These are phyloP conservation scores for Echinosophora koreensis DNA, from an alignment of 306 rosid genomes.

Conservation along the genomic window DNA sequence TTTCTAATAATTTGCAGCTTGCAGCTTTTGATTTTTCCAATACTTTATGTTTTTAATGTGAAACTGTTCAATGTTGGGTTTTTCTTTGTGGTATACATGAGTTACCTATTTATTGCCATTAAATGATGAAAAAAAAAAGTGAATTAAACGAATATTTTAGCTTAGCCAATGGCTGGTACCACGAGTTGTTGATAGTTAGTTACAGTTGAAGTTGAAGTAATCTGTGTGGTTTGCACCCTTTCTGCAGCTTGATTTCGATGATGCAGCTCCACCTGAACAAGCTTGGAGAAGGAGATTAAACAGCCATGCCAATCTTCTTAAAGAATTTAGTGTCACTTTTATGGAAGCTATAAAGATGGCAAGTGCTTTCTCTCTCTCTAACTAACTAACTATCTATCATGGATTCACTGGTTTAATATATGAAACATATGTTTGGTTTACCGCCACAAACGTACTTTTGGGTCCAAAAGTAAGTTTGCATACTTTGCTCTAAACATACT, in stretches of 20 bases:
- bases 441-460: no score
- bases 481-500: no score
- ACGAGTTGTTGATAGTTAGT: neutral
- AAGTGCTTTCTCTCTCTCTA: conserved; percentile 47
- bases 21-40: neutral
- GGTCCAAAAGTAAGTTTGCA: no score
- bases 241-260: conserved; percentile 87
- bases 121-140: neutral
- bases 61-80: conserved; percentile 23
- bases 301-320: conserved; percentile 92
- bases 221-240: conserved; percentile 32
- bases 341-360: conserved; percentile 95
- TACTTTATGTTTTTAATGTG: neutral
- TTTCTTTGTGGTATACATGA: conserved; percentile 11
- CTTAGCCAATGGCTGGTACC: conserved; percentile 7
- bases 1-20: neutral
- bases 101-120: neutral
- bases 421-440: neutral
- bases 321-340: conserved; percentile 93
- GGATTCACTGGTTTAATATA: conserved; percentile 37
- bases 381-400: neutral
- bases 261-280: conserved; percentile 96
- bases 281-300: conserved; percentile 98
- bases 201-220: conserved; percentile 8
- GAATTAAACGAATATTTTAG: conserved; percentile 16